Conservation (phyloP, 2,329 filamentous ascomycete species). For the Pezicula neosporulosa region DNA sequence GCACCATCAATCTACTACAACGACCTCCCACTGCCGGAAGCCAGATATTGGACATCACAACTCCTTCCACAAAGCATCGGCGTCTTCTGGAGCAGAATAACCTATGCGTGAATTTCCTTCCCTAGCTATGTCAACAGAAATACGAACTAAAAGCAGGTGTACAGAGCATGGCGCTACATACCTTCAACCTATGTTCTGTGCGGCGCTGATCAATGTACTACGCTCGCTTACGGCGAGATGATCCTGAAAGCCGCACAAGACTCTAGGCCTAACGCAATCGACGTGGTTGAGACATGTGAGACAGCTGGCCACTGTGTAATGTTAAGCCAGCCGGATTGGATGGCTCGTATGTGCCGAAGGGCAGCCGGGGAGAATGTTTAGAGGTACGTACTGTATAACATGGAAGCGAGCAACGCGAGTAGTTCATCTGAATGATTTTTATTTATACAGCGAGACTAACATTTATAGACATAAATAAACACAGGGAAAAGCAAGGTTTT, state of each 20-base stretch:
- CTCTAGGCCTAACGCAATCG: conserved; percentile 16
- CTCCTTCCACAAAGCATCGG: conserved; percentile 35
- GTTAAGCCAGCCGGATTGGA: conserved; percentile 14
- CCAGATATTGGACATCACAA: conserved; percentile 34
- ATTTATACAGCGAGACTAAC: too few relatives aligned
- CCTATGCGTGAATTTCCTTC: conserved; percentile 10
- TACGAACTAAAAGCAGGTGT: too few relatives aligned
- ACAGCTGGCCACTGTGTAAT: conserved; percentile 16
- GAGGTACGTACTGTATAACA: not conserved
- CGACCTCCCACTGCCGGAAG: conserved; percentile 35
- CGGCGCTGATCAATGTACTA: not conserved
- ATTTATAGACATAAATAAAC: too few relatives aligned
- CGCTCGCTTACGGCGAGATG: conserved; percentile 13
- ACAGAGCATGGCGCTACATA: conserved; percentile 1
- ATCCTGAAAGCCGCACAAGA: conserved; percentile 16
- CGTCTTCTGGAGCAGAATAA: conserved; percentile 21
- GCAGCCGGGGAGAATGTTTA: not conserved
- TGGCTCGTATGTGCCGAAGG: conserved; percentile 11
- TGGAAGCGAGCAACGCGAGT: not conserved
- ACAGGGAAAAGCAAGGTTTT: too few relatives aligned
- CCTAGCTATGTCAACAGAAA: too few relatives aligned
- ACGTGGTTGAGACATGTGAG: conserved; percentile 18
- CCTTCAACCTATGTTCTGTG: conserved; percentile 3
- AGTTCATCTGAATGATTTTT: not conserved
- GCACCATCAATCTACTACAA: conserved; percentile 37